Evolutionary conservation across 352 stramenopile species (phyloP).

Genomic region (Phytophthora palmivora): DNA sequence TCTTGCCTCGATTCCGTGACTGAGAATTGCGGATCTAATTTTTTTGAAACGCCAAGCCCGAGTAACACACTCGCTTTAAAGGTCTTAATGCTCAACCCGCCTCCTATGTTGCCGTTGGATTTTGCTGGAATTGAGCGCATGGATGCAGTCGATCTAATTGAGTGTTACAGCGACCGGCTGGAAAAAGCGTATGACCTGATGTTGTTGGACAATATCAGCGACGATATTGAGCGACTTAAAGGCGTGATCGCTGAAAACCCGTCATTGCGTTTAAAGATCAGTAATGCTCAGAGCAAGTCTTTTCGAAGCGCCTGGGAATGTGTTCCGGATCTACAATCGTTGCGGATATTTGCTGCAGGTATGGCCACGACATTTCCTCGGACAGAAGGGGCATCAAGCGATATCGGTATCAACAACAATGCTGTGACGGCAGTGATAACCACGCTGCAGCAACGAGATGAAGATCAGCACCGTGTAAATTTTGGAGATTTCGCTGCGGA

Average conservation of each 20-base stretch:
- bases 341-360: slow-evolving; percentile 5
- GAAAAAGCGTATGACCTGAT: slow-evolving; percentile 7
- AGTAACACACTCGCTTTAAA: slow-evolving; percentile 1
- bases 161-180: slow-evolving; percentile 5
- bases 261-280: not conserved
- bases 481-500: slow-evolving; percentile 5
- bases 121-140: slow-evolving; percentile 7
- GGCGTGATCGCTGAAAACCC: not conserved
- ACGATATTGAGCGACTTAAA: slow-evolving; percentile 9
- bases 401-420: too few species aligned
- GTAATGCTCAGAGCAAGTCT: slow-evolving; percentile 1
- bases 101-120: slow-evolving; percentile 8
- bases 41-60: slow-evolving; percentile 2
- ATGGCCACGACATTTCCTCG: slow-evolving; percentile 4
- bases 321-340: not conserved
- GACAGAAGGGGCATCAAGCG: not conserved
- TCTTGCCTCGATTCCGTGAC: slow-evolving; percentile 1
- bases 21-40: not conserved
- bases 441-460: slow-evolving; percentile 4
- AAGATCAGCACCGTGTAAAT: slow-evolving; percentile 11
- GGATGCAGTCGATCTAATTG: slow-evolving; percentile 11
- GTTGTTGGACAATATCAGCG: slow-evolving; percentile 12
- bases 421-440: not conserved
- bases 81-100: not conserved
- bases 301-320: slow-evolving; percentile 9